Evolutionary conservation across 164 flowering plant genomes (phyloP).

Genomic region (Vitis riparia): DNA sequence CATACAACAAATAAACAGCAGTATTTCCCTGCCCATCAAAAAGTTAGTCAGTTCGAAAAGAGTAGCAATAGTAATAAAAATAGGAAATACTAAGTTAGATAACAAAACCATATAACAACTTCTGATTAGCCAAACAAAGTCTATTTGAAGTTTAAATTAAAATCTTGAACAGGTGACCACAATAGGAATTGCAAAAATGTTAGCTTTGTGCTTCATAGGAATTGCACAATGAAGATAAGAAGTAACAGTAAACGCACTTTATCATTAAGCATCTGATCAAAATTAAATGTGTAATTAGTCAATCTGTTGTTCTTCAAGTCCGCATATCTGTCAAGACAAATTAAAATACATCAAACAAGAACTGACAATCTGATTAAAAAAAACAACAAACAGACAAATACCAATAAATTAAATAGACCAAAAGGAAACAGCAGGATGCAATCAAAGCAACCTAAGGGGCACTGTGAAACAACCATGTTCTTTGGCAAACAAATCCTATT

Average conservation of each 20-base stretch:
- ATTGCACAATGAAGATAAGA: neutral
- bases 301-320: slow-evolving; percentile 93
- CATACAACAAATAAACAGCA: slow-evolving; percentile 93
- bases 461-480: neutral
- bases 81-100: neutral
- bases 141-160: too few relatives aligned
- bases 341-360: neutral
- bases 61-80: too few relatives aligned
- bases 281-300: slow-evolving; percentile 92
- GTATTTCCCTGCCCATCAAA: slow-evolving; percentile 80
- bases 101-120: neutral
- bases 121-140: too few relatives aligned
- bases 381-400: neutral
- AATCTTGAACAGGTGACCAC: neutral
- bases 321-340: slow-evolving; percentile 64
- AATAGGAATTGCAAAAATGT: neutral
- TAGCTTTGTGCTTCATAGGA: neutral
- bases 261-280: slow-evolving; percentile 94
- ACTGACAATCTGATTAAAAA: neutral
- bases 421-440: neutral
- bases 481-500: neutral
- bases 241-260: slow-evolving; percentile 44
- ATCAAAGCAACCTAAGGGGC: neutral
- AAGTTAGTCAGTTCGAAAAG: slow-evolving; percentile 1
- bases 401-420: neutral